A percentile compares a stretch with the other conserved stretches of the same genome.
Evolutionary conservation across 331 rosid genomes (phyloP).

Genomic region (Cucumis variabilis): DNA sequence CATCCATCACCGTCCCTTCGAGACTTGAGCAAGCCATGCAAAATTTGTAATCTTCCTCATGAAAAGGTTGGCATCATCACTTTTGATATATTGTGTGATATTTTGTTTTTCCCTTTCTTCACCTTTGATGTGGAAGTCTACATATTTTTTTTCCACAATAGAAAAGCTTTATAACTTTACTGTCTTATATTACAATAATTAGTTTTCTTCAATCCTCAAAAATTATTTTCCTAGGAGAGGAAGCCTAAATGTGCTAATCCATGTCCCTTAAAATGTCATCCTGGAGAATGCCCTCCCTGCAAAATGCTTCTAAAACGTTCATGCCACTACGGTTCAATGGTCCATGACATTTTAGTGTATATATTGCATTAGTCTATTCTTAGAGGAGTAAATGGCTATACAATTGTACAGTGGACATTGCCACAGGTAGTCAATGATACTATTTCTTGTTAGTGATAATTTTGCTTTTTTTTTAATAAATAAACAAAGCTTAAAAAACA

Average conservation of each 20-base stretch:
- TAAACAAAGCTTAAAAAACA: constrained; percentile 26
- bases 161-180: background rate
- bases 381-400: constrained; percentile 61
- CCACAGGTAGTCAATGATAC: constrained; percentile 67
- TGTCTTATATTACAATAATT: constrained; percentile 8
- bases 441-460: background rate
- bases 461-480: background rate
- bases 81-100: constrained; percentile 31
- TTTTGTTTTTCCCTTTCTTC: constrained; percentile 31
- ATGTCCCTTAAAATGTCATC: constrained; percentile 88
- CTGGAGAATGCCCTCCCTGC: constrained; percentile 91
- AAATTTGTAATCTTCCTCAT: constrained; percentile 75
- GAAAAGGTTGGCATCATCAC: constrained; percentile 61
- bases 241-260: constrained; percentile 70
- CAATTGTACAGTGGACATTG: constrained; percentile 91
- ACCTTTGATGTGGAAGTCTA: constrained; percentile 12
- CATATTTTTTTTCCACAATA: background rate
- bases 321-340: constrained; percentile 96
- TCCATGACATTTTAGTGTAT: constrained; percentile 94
- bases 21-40: constrained; percentile 73
- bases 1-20: constrained; percentile 48
- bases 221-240: constrained; percentile 66
- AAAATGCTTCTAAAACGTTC: constrained; percentile 85
- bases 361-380: constrained; percentile 75
- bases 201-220: constrained; percentile 33